phyloP scores from a whole-genome alignment of 2,329 filamentous ascomycete genomes.

The Fusarium devonianum region DNA sequence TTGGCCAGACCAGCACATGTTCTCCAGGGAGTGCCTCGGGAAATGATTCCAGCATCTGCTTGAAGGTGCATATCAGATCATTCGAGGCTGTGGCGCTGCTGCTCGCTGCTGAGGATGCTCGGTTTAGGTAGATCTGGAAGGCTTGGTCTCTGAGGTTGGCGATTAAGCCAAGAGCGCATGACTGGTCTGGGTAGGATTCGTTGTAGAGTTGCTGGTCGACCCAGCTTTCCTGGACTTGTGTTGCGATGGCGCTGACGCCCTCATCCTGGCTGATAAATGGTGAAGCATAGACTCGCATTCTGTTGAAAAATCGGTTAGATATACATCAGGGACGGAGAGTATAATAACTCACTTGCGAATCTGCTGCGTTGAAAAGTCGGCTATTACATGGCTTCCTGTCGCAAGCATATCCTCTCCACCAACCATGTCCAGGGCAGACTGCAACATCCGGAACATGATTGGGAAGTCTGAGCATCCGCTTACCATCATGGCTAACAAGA shows the following conservation, averaged over 20 bases:
- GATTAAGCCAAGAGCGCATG: constrained; percentile 3
- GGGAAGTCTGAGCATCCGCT: constrained; percentile 39
- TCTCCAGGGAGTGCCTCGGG: constrained; percentile 24
- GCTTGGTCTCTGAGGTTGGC: constrained; percentile 22
- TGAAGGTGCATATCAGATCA: constrained; percentile 47
- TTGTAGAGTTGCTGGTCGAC: constrained; percentile 63
- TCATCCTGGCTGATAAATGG: constrained; percentile 31
- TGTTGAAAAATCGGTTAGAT: too few species aligned
- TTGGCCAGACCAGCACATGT: constrained; percentile 37
- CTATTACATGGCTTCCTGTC: constrained; percentile 11
- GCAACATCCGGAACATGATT: constrained; percentile 37
- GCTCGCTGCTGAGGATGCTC: constrained; percentile 5
- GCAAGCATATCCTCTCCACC: constrained; percentile 24
- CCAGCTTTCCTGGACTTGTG: constrained; percentile 19
- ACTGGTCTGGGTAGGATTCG: constrained; percentile 18
- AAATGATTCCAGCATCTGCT: constrained; percentile 30
- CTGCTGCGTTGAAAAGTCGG: constrained; percentile 28
- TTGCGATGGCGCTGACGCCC: constrained; percentile 25
- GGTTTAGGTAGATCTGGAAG: constrained; percentile 20
- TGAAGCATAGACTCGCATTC: constrained; percentile 36
- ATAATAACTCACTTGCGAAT: constrained; percentile 33
- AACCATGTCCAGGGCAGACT: constrained; percentile 33
- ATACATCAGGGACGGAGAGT: too few species aligned
- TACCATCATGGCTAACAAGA: constrained; percentile 38
- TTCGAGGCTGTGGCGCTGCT: constrained; percentile 68